phyloP scores from a whole-genome alignment of 1,139 yeast species.

The Pichia sp. region DNA sequence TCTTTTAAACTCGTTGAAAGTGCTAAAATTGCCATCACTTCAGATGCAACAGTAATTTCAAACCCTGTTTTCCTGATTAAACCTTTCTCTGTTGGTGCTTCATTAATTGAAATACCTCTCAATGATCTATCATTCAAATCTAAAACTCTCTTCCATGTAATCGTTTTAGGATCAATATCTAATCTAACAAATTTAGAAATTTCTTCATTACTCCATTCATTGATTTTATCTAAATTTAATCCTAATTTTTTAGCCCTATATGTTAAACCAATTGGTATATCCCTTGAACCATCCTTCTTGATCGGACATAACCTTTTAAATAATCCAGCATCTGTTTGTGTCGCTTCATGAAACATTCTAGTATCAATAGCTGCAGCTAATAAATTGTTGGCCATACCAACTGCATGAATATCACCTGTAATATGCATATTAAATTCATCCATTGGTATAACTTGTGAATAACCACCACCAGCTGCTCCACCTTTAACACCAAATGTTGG shows the following conservation, averaged over 20 bases:
- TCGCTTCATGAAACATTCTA: constrained; percentile 91
- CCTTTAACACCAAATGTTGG: constrained; percentile 99
- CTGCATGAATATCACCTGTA: constrained; percentile 97
- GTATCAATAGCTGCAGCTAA: constrained; percentile 98
- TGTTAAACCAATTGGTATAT: constrained; percentile 71
- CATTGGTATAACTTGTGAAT: constrained; percentile 98
- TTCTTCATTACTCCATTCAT: constrained; percentile 77
- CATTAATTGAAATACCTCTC: constrained; percentile 86
- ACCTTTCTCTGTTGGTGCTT: constrained; percentile 94
- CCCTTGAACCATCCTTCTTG: constrained; percentile 68
- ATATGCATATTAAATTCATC: constrained; percentile 98
- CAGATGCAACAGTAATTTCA: constrained; percentile 95
- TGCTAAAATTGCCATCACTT: constrained; percentile 97
- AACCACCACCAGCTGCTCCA: constrained; percentile 99
- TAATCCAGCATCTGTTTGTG: constrained; percentile 86
- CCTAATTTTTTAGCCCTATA: constrained; percentile 76
- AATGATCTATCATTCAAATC: constrained; percentile 93
- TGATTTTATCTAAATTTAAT: constrained; percentile 72
- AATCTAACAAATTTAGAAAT: constrained; percentile 68
- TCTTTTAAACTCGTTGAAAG: constrained; percentile 74
- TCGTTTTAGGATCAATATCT: constrained; percentile 88
- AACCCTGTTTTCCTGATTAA: constrained; percentile 85
- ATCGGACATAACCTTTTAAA: constrained; percentile 84
- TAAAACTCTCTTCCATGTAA: constrained; percentile 95
- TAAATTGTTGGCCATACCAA: constrained; percentile 89